Percentiles rank a stretch among this genome's conserved stretches.
Conservation (phyloP, 345 rosid genomes). For the Aegle marmelos region DNA sequence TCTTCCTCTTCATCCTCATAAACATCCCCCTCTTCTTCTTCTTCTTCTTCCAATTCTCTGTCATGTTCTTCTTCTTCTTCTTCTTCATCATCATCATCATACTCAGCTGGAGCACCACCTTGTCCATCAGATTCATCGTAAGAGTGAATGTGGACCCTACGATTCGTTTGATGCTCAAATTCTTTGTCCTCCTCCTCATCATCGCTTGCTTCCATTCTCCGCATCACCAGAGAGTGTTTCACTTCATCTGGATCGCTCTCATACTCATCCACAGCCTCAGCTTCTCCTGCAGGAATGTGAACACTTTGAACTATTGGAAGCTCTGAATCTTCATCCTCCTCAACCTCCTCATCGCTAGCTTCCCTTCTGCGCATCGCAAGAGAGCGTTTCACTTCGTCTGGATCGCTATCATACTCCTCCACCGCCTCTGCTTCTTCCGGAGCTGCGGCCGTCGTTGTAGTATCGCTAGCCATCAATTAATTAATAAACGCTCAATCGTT, state of each 20-base stretch:
- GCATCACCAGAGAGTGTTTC: conserved; percentile 57
- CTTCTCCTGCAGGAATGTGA: background rate
- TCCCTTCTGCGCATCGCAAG: conserved; percentile 67
- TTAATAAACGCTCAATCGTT: background rate
- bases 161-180: conserved; percentile 29
- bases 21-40: conserved; percentile 28
- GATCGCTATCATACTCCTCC: conserved; percentile 86
- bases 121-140: conserved; percentile 64
- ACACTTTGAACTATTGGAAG: no score
- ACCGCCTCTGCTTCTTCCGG: conserved; percentile 16
- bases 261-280: conserved; percentile 47
- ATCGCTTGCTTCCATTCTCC: conserved; percentile 82
- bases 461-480: background rate
- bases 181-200: conserved; percentile 60
- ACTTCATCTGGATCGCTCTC: conserved; percentile 94
- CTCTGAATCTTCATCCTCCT: conserved; percentile 12
- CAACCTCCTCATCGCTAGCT: conserved; percentile 83
- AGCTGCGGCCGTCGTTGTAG: background rate
- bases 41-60: conserved; percentile 32
- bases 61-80: conserved; percentile 29
- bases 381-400: conserved; percentile 71
- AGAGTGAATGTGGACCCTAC: conserved; percentile 43
- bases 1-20: conserved; percentile 42
- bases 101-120: conserved; percentile 61
- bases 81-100: conserved; percentile 44